These are phyloP conservation scores for Handroanthus guayacan DNA, from an alignment of 257 asterid genomes.

Conservation along the genomic window DNA sequence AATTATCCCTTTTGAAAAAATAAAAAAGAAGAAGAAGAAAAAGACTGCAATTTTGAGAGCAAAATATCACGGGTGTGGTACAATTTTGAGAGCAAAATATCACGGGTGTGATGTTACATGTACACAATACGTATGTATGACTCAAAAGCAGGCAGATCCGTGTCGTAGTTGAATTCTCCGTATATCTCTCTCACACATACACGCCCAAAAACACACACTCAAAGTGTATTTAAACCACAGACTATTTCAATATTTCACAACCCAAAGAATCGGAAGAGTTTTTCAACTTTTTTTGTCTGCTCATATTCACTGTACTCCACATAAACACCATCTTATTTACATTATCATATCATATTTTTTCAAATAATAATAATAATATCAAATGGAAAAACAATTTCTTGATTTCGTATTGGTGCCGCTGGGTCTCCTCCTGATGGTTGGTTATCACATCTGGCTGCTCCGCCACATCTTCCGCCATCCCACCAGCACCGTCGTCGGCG, in stretches of 20 bases:
- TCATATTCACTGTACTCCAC: background rate
- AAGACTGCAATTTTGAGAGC: no score
- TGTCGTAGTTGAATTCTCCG: slow-evolving; percentile 31
- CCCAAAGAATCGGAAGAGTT: background rate
- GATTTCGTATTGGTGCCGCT: slow-evolving; percentile 77
- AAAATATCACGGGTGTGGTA: no score
- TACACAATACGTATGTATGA: background rate
- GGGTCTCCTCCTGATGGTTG: slow-evolving; percentile 64
- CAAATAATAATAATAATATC: no score
- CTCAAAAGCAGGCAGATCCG: slow-evolving; percentile 32
- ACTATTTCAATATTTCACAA: background rate
- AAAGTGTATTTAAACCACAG: slow-evolving; percentile 3
- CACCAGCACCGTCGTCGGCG: slow-evolving; percentile 77
- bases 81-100: background rate
- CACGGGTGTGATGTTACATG: no score
- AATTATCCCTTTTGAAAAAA: no score
- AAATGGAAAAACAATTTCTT: slow-evolving; percentile 65
- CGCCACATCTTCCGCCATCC: slow-evolving; percentile 68
- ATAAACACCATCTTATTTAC: background rate
- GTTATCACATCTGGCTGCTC: slow-evolving; percentile 84
- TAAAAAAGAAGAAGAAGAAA: no score
- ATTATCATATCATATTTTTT: background rate
- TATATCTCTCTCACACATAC: background rate
- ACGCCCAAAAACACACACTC: background rate
- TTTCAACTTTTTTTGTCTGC: background rate